A percentile compares a stretch with the other conserved stretches of the same genome.
Conservation (phyloP, 2,329 filamentous ascomycete species). For the Penicillium sp. region DNA sequence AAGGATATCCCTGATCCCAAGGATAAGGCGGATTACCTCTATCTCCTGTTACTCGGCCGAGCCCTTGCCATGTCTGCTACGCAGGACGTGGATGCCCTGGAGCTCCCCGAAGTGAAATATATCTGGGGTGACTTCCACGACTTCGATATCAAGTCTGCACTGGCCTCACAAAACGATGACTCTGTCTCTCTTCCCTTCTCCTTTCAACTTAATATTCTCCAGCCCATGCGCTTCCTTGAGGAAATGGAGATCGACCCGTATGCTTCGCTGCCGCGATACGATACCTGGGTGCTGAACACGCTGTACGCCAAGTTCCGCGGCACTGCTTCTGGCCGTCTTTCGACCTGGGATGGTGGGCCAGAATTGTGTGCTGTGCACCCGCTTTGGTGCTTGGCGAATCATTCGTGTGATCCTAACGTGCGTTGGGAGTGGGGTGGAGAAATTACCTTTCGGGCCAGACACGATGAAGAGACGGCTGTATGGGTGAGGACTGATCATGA, state of each 20-base stretch:
- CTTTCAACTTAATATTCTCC: slow-evolving; percentile 63
- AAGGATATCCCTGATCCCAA: slow-evolving; percentile 62
- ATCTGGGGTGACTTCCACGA: slow-evolving; percentile 67
- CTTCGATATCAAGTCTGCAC: slow-evolving; percentile 25
- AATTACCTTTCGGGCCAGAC: slow-evolving; percentile 44
- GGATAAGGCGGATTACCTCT: slow-evolving; percentile 63
- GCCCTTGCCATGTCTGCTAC: slow-evolving; percentile 65
- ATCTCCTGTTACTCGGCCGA: slow-evolving; percentile 63
- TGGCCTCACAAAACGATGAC: slow-evolving; percentile 21
- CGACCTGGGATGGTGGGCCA: slow-evolving; percentile 74
- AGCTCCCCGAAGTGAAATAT: slow-evolving; percentile 64
- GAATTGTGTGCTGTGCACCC: slow-evolving; percentile 94
- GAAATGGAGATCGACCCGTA: slow-evolving; percentile 68
- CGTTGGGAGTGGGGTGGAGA: slow-evolving; percentile 82
- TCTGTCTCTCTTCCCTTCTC: slow-evolving; percentile 61
- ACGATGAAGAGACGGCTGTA: slow-evolving; percentile 38
- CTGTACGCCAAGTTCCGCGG: slow-evolving; percentile 91
- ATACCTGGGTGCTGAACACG: slow-evolving; percentile 76
- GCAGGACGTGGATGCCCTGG: slow-evolving; percentile 61
- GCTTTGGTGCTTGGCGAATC: slow-evolving; percentile 94
- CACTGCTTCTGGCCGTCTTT: slow-evolving; percentile 85
- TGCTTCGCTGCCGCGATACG: slow-evolving; percentile 45
- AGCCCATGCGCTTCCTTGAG: slow-evolving; percentile 64
- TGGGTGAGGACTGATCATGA: slow-evolving; percentile 39
- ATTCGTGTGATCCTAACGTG: slow-evolving; percentile 94